Base-by-base conservation (phyloP, 1,284 basidiomycete species). In the Anthracocystis walkeri region DNA sequence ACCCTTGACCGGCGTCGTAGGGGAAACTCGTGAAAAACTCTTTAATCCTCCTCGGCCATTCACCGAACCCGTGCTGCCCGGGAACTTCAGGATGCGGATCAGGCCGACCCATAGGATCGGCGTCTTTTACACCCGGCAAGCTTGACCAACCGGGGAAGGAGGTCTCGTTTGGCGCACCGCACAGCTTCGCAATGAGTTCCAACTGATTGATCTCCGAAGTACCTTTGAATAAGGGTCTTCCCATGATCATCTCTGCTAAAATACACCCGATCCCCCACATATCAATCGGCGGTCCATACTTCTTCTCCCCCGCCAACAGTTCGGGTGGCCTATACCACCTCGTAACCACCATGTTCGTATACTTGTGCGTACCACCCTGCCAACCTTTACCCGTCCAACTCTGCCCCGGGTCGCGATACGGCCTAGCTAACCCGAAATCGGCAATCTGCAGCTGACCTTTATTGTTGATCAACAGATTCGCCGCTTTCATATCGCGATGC, bases 211-310 rank as follows among this genome's bases (percentile, higher is more conserved):
- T 87, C 82, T 99, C 97, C 16, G 91, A 91, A 7, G 89, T 89
- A 18, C 96, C 96, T 8, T 92, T 91, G 64, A 99, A 89, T 67
- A 99, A 93, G 0, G 97, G 95, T 64, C 90, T 89, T 51, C 92
- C 90, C 72, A 90, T 89, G 85, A 95, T 95, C 94, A 99, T 98
- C 86, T 99, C 96, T 25, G 92, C 96, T 18, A 99, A 87, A 38
- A 99, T 93, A 86, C 95, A 95, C 89, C 95, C 96, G 55, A 98
- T 90, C n/a, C 95, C 95, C 97, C 96, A 99, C 84, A 99, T 91
- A 86, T 99, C 96, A 54, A 99, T 92, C 73, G 95, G 93, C 0
- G 93, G 93, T 4, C 93, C 93, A 82, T 99, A 99, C 75, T 92
- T 79, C 52, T 91, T 89, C 38, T 93, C 92, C 44, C 96, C 95